Base-by-base conservation (phyloP, 345 rosid genomes). In the Tarenaya hassleriana region DNA sequence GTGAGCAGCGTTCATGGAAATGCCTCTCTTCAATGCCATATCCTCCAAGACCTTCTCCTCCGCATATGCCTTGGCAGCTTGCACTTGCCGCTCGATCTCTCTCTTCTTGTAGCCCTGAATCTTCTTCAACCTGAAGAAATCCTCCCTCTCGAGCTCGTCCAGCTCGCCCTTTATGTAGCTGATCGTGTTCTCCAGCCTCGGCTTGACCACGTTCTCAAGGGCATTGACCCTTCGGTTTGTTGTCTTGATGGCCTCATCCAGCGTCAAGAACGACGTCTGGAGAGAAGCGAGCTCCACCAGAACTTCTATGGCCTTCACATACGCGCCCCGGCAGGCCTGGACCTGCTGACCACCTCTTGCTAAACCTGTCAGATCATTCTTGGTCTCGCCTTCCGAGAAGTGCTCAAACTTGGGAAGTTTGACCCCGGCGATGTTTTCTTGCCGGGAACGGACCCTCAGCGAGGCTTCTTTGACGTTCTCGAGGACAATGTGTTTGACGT, bases 291-390 rank as follows among this genome's bases (percentile, higher is more conserved):
- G 97, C 79, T 90, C 86, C 16, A 90, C 84, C 0, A 90, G 82
- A 69, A 90, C 84, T 73, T 83, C 94, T 46, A 90, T 86, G 7
- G 80, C 85, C 74, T 86, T 90, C 62, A 83, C 79, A 68, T 86
- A 75, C 40, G 97, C 95, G 32, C 73, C 88, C 61, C 97, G 88
- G 17, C 97, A 90, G 55, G 73, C 83, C 68, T 83, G 95, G 4
- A 86, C 74, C 68, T 90, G 95, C 42, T 89, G 97, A n/a, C 95
- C 94, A 52, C 97, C 97, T 69, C 97, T 80, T 51, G 97, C 95
- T 58, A 83, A 76, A 56, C 95, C 94, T 4, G 95, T 90, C 29
- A 90, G 86, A 58, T 75, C 94, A 63, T 83, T 90, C 84, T 82
- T 81, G 57, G 88, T 86, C 63, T 90, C 95, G 0, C 83, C 86